Evolutionary conservation across 2,329 filamentous ascomycete species (phyloP).

Genomic region (Berkeleyomyces basicola): DNA sequence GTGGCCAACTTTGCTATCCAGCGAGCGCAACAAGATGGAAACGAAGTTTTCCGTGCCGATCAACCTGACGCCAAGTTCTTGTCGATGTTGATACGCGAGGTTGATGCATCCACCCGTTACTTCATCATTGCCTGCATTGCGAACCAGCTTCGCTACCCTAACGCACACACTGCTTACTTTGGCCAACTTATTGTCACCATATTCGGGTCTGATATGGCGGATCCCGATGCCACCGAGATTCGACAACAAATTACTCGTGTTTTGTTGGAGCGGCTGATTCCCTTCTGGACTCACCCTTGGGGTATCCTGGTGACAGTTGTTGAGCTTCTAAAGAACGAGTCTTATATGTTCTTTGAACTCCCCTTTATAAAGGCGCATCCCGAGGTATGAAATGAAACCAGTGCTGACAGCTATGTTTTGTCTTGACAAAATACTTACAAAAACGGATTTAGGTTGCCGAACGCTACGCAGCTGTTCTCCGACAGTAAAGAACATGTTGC

Average conservation of each 20-base stretch:
- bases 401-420: no score
- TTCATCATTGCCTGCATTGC: conserved; percentile 69
- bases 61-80: conserved; percentile 50
- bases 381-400: conserved; percentile 41
- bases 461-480: conserved; percentile 20
- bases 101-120: conserved; percentile 65
- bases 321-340: conserved; percentile 77
- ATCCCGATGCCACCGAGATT: conserved; percentile 63
- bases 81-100: conserved; percentile 57
- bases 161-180: conserved; percentile 83
- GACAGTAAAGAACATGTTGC: conserved; percentile 4
- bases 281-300: conserved; percentile 90
- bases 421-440: no score
- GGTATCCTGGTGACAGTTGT: conserved; percentile 76
- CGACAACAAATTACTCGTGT: conserved; percentile 84
- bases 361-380: conserved; percentile 81
- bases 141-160: conserved; percentile 84
- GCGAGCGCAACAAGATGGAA: conserved; percentile 39
- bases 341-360: conserved; percentile 81
- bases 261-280: conserved; percentile 71
- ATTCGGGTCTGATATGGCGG: conserved; percentile 58
- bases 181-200: conserved; percentile 70
- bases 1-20: conserved; percentile 58
- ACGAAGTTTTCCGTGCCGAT: conserved; percentile 32
- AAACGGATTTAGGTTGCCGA: conserved; percentile 18